A percentile compares a stretch with the other conserved stretches of the same genome.
Conservation (phyloP, 2,329 filamentous ascomycete genomes). For the Exophiala bonariae region DNA sequence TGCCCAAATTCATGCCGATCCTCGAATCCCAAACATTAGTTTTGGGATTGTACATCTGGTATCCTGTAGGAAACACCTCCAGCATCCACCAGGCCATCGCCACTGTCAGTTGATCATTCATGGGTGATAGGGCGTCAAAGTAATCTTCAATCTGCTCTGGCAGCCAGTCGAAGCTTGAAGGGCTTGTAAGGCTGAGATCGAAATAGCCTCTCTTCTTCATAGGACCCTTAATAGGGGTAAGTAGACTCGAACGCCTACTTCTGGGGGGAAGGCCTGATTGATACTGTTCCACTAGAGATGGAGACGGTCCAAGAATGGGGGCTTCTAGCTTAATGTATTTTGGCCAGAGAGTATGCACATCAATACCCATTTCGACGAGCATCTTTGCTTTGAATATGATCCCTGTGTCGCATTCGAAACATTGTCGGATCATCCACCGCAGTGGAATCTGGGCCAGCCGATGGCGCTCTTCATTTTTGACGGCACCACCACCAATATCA, state of each 20-base stretch:
- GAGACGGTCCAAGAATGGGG: constrained; percentile 37
- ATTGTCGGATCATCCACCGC: constrained; percentile 51
- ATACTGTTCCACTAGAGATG: constrained; percentile 38
- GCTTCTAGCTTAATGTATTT: constrained; percentile 33
- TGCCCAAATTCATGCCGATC: constrained; percentile 39
- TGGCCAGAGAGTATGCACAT: constrained; percentile 44
- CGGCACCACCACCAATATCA: constrained; percentile 47
- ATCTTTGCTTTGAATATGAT: constrained; percentile 43
- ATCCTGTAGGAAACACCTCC: constrained; percentile 45
- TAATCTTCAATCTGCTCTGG: constrained; percentile 46
- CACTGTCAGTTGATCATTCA: constrained; percentile 42
- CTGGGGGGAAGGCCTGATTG: constrained; percentile 36
- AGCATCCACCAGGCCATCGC: constrained; percentile 46
- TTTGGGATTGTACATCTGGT: constrained; percentile 34
- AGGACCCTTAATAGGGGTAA: constrained; percentile 30
- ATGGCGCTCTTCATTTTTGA: constrained; percentile 42
- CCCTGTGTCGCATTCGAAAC: constrained; percentile 48
- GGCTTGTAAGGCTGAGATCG: constrained; percentile 3
- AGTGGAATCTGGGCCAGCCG: constrained; percentile 47
- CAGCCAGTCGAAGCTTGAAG: constrained; percentile 28
- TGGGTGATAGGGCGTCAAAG: constrained; percentile 42
- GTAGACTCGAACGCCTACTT: constrained; percentile 30
- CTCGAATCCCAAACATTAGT: constrained; percentile 40
- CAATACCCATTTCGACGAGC: constrained; percentile 44
- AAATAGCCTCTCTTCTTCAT: constrained; percentile 25